These are phyloP conservation scores for Cryphonectria radicalis DNA, from an alignment of 2,329 filamentous ascomycete genomes.

Conservation along the genomic window DNA sequence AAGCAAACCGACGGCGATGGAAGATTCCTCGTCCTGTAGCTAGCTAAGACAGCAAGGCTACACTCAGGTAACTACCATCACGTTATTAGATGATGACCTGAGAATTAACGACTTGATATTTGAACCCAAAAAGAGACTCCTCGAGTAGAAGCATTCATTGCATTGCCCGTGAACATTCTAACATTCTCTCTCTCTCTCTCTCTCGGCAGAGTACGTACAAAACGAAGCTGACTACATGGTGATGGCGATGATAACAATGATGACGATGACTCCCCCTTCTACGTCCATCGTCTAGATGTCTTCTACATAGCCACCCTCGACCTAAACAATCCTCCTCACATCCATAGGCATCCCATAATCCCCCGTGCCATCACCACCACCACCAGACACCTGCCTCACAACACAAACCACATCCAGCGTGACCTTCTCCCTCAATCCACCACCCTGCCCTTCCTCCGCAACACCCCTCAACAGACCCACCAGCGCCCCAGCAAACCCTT, in stretches of 20 bases:
- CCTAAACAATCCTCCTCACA: neutral
- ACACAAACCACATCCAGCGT: slow-evolving; percentile 12
- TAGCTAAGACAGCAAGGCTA: neutral
- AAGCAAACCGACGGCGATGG: neutral
- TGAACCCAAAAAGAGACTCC: neutral
- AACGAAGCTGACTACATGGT: neutral
- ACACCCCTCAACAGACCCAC: neutral
- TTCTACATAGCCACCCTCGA: neutral
- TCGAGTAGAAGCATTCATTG: neutral
- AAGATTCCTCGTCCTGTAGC: neutral
- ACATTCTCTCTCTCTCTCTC: neutral
- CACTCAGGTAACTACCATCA: neutral
- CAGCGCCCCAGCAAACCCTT: neutral
- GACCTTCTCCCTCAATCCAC: neutral
- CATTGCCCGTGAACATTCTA: neutral
- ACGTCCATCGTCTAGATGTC: neutral
- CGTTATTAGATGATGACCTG: neutral
- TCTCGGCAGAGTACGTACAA: too few species aligned
- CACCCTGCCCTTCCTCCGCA: neutral
- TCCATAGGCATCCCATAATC: slow-evolving; percentile 9
- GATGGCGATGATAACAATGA: neutral
- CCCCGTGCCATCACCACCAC: too few species aligned
- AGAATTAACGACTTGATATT: neutral
- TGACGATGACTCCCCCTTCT: neutral
- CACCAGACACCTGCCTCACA: neutral